Evolutionary conservation across 768 basidiomycete species (phyloP).

Genomic region (Lactarius quietus): DNA sequence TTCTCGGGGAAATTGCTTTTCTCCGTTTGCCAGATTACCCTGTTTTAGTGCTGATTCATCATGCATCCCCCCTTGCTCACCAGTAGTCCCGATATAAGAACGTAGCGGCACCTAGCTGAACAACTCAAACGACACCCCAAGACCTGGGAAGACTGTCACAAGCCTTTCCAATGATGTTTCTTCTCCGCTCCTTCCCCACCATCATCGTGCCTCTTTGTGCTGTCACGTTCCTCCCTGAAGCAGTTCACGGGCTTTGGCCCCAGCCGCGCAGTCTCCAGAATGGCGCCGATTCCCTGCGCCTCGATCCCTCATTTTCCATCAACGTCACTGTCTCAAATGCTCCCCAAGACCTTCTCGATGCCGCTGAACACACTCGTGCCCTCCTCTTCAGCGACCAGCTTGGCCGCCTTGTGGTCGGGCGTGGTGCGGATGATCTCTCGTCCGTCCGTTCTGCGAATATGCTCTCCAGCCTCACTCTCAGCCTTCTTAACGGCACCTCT

Average conservation of each 20-base stretch:
- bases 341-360: constrained; percentile 55
- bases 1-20: no score
- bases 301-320: constrained; percentile 52
- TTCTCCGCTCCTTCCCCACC: not conserved
- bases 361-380: constrained; percentile 46
- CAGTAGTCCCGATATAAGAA: no score
- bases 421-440: constrained; percentile 46
- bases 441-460: constrained; percentile 39
- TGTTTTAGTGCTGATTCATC: no score
- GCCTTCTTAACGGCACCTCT: constrained; percentile 29
- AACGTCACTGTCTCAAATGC: constrained; percentile 40
- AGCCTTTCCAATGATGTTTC: not conserved
- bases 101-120: no score
- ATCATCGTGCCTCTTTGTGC: constrained; percentile 13
- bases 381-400: constrained; percentile 47
- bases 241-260: constrained; percentile 37
- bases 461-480: constrained; percentile 43
- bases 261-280: constrained; percentile 32
- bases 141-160: not conserved
- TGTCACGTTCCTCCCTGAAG: constrained; percentile 26
- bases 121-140: not conserved
- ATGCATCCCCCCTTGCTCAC: no score
- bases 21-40: no score
- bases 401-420: constrained; percentile 53
- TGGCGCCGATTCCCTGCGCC: constrained; percentile 34